phyloP scores from a whole-genome alignment of 352 stramenopile genomes.

The Phytophthora pini region DNA sequence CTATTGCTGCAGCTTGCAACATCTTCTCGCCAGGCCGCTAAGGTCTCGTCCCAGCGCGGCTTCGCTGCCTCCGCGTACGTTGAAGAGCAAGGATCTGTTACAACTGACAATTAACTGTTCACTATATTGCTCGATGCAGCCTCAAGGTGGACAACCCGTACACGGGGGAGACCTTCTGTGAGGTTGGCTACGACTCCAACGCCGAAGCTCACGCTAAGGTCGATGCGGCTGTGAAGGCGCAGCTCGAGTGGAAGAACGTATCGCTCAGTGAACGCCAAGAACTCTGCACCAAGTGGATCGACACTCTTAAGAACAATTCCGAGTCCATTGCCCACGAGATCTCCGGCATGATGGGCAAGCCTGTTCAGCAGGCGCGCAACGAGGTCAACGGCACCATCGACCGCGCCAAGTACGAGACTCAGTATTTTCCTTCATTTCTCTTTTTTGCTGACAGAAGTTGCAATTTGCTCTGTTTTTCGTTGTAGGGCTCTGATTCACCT shows the following conservation, averaged over 20 bases:
- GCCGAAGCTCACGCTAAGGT: constrained; percentile 63
- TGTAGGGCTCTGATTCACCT: constrained; percentile 72
- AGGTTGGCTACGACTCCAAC: constrained; percentile 67
- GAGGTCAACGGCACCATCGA: constrained; percentile 79
- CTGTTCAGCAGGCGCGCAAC: constrained; percentile 73
- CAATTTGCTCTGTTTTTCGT: neutral
- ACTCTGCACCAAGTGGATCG: constrained; percentile 72
- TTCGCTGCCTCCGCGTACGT: constrained; percentile 48
- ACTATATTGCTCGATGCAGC: constrained; percentile 17
- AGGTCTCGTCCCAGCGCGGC: constrained; percentile 28
- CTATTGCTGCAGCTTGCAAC: constrained; percentile 23
- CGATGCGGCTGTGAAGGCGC: constrained; percentile 57
- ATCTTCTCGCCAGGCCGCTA: constrained; percentile 20
- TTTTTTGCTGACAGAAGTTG: constrained; percentile 10
- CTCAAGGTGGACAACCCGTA: constrained; percentile 83
- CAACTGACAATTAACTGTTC: neutral
- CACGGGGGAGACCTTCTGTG: constrained; percentile 66
- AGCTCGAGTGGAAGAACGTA: constrained; percentile 67
- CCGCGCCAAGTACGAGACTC: constrained; percentile 52
- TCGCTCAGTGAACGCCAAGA: constrained; percentile 63
- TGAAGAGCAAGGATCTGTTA: neutral
- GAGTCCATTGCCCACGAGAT: constrained; percentile 79
- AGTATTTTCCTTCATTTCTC: no score
- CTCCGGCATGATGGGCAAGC: constrained; percentile 88
- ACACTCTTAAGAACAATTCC: constrained; percentile 56